phyloP scores from a whole-genome alignment of 192 early-diverging fungal species.

The Coemansia asiatica region DNA sequence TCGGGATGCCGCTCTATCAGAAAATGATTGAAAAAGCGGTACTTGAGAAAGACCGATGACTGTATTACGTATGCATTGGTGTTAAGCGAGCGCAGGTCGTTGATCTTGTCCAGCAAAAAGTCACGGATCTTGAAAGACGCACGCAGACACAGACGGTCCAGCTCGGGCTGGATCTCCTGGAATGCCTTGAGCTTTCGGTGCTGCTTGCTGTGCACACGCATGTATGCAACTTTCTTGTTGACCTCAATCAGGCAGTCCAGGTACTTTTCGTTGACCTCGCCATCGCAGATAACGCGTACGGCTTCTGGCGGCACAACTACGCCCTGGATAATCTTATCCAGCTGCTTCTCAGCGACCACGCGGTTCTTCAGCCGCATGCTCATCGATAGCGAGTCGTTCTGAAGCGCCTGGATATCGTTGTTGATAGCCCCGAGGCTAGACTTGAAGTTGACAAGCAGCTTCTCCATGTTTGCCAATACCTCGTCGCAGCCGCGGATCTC shows the following conservation, averaged over 20 bases:
- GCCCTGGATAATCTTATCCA: constrained; percentile 79
- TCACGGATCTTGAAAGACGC: constrained; percentile 84
- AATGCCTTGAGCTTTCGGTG: constrained; percentile 74
- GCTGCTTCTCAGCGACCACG: constrained; percentile 72
- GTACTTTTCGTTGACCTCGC: constrained; percentile 91
- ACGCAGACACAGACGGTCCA: constrained; percentile 85
- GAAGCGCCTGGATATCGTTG: constrained; percentile 82
- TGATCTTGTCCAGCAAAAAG: constrained; percentile 84
- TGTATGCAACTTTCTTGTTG: constrained; percentile 83
- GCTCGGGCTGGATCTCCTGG: constrained; percentile 85
- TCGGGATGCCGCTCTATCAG: constrained; percentile 84
- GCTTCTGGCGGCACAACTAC: constrained; percentile 76
- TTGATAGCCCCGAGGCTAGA: constrained; percentile 84
- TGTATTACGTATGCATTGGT: constrained; percentile 94
- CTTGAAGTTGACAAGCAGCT: constrained; percentile 80
- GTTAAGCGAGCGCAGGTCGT: constrained; percentile 81
- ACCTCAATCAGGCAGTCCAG: constrained; percentile 79
- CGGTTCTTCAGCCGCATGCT: constrained; percentile 82
- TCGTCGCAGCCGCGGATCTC: constrained; percentile 67
- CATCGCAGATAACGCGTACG: constrained; percentile 85
- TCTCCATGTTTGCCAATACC: constrained; percentile 84
- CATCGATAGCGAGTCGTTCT: constrained; percentile 79
- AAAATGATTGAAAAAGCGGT: constrained; percentile 90
- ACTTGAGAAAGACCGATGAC: constrained; percentile 86
- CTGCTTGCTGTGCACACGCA: constrained; percentile 71